Evolutionary conservation across 1,139 yeast genomes (phyloP).

Genomic region (Blastobotrys illinoisensis): DNA sequence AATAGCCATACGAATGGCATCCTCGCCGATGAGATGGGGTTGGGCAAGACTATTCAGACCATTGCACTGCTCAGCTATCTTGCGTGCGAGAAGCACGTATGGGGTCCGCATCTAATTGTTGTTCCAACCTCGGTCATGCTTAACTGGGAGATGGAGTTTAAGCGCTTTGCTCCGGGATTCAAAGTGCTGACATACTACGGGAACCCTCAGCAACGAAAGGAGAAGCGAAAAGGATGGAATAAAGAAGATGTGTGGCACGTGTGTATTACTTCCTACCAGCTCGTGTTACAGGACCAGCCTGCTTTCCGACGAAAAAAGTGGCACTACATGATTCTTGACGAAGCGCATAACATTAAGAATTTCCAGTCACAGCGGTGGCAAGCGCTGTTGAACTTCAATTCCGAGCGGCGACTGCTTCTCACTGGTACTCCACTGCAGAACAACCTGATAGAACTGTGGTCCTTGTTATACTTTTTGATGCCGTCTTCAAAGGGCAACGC

Average conservation of each 20-base stretch:
- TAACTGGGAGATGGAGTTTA: constrained; percentile 99
- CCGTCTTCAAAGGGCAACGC: constrained; percentile 70
- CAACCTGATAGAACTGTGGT: constrained; percentile 90
- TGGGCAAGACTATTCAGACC: constrained; percentile 96
- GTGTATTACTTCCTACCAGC: constrained; percentile 92
- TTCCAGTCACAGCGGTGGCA: constrained; percentile 97
- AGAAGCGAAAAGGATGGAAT: constrained; percentile 96
- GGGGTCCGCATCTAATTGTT: constrained; percentile 97
- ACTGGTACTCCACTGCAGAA: constrained; percentile 97
- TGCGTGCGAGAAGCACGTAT: constrained; percentile 87
- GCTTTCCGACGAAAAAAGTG: constrained; percentile 88
- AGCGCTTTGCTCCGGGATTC: constrained; percentile 96
- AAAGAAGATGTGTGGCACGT: constrained; percentile 94
- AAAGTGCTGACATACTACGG: constrained; percentile 95
- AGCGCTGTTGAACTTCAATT: constrained; percentile 86
- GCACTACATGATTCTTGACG: constrained; percentile 96
- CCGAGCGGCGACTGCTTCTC: constrained; percentile 76
- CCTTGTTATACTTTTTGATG: constrained; percentile 87
- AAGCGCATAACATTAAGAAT: constrained; percentile 96
- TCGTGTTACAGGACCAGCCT: constrained; percentile 93
- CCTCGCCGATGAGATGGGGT: constrained; percentile 98
- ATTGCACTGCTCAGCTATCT: constrained; percentile 79
- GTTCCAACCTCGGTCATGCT: constrained; percentile 99
- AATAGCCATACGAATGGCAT: constrained; percentile 93
- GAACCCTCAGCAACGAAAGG: constrained; percentile 95